Percentiles rank a stretch among this genome's conserved stretches.
These are phyloP conservation scores for Fraxinus pennsylvanica DNA, from an alignment of 257 asterid species.

Conservation along the genomic window DNA sequence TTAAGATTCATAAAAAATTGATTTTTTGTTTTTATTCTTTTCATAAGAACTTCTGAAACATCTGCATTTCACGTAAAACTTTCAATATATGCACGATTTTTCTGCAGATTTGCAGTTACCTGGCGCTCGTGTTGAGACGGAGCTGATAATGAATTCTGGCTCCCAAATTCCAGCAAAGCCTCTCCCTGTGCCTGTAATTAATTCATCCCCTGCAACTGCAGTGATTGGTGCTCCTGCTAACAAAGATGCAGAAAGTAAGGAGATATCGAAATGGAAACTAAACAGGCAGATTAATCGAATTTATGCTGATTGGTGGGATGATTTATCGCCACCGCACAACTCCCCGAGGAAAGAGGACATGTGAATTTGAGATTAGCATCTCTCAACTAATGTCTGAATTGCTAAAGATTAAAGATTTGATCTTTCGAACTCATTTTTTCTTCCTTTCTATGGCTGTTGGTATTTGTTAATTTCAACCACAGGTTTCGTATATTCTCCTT, in stretches of 20 bases:
- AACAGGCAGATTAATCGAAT: conserved; percentile 59
- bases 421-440: neutral
- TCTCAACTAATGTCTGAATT: neutral
- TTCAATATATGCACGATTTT: neutral
- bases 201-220: conserved; percentile 21
- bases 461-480: neutral
- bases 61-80: neutral
- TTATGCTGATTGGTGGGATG: conserved; percentile 78
- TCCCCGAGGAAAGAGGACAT: conserved; percentile 35
- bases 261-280: conserved; percentile 50
- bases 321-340: conserved; percentile 45
- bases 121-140: conserved; percentile 41
- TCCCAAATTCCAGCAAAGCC: conserved; percentile 35
- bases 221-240: conserved; percentile 31
- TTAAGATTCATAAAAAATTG: too few relatives aligned
- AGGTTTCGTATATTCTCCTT: neutral
- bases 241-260: conserved; percentile 37
- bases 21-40: too few relatives aligned
- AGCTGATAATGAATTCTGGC: conserved; percentile 18
- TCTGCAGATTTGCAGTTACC: conserved; percentile 46
- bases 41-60: neutral
- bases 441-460: neutral
- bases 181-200: conserved; percentile 5
- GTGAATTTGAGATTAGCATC: neutral
- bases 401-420: neutral